Evolutionary conservation across 192 early-diverging fungal species (phyloP), one percentile per base, ranked within the genome.

Genomic region (Dissophora ornata): DNA sequence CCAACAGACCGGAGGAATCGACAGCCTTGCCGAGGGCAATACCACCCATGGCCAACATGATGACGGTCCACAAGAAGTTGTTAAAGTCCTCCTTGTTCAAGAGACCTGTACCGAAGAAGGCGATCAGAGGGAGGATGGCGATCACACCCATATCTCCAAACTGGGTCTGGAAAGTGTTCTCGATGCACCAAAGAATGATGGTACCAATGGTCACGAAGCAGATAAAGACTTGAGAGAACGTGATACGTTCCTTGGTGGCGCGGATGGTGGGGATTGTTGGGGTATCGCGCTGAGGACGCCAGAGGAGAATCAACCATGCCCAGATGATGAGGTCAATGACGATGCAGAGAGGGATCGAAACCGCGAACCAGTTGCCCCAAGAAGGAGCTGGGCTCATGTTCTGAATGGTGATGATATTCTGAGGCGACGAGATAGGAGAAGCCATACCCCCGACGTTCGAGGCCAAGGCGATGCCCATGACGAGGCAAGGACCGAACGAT

Each of bases 361-460:
- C 83, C 12, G 78, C 80, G 66, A 93, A 91, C 89, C 90, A 93
- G 34, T 86, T 80, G 6, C 81, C 83, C 92, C 92, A 93, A 21
- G 82, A 80, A 7, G 90, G 90, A 7, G 79, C 61, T 9, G 92
- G 92, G n/a, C 70, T 61, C 85, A 93, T 89, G 77, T 85, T 89
- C n/a, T 87, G 82, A 40, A 93, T 89, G 2, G 92, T 88, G 58
- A 93, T 86, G 24, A 91, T 88, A 80, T 93, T 92, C 79, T 75
- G 92, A 42, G 92, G 92, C 0, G 89, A 90, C 1, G 92, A 86
- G 64, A 93, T 93, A 25, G 92, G 92, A 0, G 89, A 90, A 15
- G 92, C 86, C 92, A 93, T 90, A 45, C 92, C 92, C 48, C 90
- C 92, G 41, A 92, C 82, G 30, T 90, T 90, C 32, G 88, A 79